These are phyloP conservation scores for Viridothelium virens DNA, from an alignment of 495 filamentous ascomycete species.

Conservation along the genomic window DNA sequence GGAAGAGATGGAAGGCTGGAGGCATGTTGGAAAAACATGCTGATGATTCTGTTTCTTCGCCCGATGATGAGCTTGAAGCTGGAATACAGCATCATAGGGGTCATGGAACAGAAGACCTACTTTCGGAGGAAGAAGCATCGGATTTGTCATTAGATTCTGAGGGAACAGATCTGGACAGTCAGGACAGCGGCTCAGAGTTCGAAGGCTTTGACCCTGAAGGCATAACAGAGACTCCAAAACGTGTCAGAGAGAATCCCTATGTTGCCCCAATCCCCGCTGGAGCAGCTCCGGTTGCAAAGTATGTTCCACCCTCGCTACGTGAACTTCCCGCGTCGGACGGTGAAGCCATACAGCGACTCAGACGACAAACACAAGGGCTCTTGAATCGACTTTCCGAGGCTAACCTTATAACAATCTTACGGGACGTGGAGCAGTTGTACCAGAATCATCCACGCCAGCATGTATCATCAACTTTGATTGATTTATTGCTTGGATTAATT, in stretches of 20 bases:
- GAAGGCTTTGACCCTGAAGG: conserved; percentile 26
- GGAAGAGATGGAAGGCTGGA: conserved; percentile 17
- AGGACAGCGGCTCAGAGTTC: conserved; percentile 18
- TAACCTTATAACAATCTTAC: conserved; percentile 71
- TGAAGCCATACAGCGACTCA: conserved; percentile 61
- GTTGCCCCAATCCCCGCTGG: conserved; percentile 44
- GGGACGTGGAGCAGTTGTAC: conserved; percentile 76
- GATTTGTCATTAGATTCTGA: not conserved
- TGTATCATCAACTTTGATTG: conserved; percentile 69
- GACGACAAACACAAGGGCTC: conserved; percentile 74
- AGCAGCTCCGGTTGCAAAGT: conserved; percentile 48
- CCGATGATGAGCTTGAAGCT: conserved; percentile 21
- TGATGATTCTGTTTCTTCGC: conserved; percentile 22
- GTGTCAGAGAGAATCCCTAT: conserved; percentile 54
- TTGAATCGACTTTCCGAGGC: conserved; percentile 90
- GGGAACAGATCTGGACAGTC: not conserved
- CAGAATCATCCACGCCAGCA: conserved; percentile 69
- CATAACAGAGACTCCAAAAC: conserved; percentile 39
- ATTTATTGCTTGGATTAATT: conserved; percentile 65
- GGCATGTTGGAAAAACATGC: conserved; percentile 32
- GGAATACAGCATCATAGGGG: conserved; percentile 27
- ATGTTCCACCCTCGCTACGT: conserved; percentile 81
- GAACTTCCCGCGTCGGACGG: conserved; percentile 52
- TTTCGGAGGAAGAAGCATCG: conserved; percentile 23
- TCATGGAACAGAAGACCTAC: conserved; percentile 22